These are phyloP conservation scores for Aaosphaeria arxii DNA, from an alignment of 2,329 filamentous ascomycete genomes.

Conservation along the genomic window DNA sequence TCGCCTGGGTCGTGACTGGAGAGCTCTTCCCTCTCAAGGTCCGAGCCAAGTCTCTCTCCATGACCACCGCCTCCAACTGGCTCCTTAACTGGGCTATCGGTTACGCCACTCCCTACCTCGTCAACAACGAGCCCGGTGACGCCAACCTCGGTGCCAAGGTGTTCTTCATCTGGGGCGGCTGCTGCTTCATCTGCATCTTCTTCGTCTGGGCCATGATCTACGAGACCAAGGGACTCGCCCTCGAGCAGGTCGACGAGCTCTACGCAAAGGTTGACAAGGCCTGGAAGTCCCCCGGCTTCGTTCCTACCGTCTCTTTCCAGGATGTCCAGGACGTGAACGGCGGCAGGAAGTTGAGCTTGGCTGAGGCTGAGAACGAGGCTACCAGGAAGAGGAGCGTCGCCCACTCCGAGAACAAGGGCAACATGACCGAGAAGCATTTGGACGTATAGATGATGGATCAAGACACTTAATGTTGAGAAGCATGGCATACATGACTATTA, in stretches of 20 bases:
- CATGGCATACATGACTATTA: too few species aligned
- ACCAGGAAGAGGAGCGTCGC: slow-evolving; percentile 31
- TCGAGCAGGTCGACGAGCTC: slow-evolving; percentile 78
- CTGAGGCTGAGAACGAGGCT: slow-evolving; percentile 28
- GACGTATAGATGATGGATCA: too few species aligned
- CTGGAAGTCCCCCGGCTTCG: slow-evolving; percentile 67
- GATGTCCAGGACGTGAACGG: slow-evolving; percentile 27
- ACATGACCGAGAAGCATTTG: neutral
- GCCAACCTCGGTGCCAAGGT: slow-evolving; percentile 61
- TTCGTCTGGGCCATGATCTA: slow-evolving; percentile 76
- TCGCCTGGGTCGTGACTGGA: slow-evolving; percentile 60
- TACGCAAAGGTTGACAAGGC: slow-evolving; percentile 69
- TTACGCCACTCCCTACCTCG: slow-evolving; percentile 68
- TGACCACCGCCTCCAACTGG: slow-evolving; percentile 58
- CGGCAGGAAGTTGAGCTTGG: slow-evolving; percentile 27
- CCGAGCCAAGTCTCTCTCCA: slow-evolving; percentile 46
- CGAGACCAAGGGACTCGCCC: slow-evolving; percentile 73
- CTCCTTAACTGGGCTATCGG: slow-evolving; percentile 51
- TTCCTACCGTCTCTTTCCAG: slow-evolving; percentile 49
- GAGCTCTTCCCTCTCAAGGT: slow-evolving; percentile 47
- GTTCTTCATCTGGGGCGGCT: slow-evolving; percentile 56
- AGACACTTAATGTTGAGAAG: too few species aligned
- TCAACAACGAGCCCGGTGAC: slow-evolving; percentile 54
- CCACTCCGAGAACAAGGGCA: slow-evolving; percentile 20
- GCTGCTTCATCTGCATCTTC: slow-evolving; percentile 53